phyloP scores from a whole-genome alignment of 129 eudicot species.

The Heracleum sosnowskyi region DNA sequence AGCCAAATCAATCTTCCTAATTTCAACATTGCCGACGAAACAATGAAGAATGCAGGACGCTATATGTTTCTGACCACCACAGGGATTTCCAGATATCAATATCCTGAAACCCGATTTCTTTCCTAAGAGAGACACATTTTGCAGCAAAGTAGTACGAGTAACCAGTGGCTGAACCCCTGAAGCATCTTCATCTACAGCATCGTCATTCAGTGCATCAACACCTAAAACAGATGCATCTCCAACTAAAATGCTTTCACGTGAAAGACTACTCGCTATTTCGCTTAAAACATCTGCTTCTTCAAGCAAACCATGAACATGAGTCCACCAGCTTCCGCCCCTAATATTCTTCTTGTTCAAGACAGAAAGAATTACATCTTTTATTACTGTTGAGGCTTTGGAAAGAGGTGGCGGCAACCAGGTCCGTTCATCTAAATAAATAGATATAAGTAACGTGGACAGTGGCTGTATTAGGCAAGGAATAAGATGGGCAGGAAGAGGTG shows the following conservation, averaged over 20 bases:
- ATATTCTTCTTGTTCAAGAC: constrained; percentile 46
- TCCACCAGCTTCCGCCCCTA: constrained; percentile 65
- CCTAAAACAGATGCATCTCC: constrained; percentile 29
- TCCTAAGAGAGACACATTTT: constrained; percentile 26
- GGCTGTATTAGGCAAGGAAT: constrained; percentile 67
- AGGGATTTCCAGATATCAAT: constrained; percentile 66
- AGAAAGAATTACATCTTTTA: constrained; percentile 50
- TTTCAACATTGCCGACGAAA: constrained; percentile 67
- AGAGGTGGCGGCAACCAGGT: constrained; percentile 67
- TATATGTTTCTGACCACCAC: constrained; percentile 88
- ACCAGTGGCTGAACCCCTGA: constrained; percentile 22
- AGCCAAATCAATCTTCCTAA: constrained; percentile 90
- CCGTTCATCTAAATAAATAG: constrained; percentile 62
- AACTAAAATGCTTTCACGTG: constrained; percentile 33
- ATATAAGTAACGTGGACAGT: constrained; percentile 48
- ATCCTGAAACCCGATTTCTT: constrained; percentile 62
- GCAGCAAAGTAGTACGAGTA: constrained; percentile 31
- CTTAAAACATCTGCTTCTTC: constrained; percentile 54
- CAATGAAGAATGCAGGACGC: constrained; percentile 85
- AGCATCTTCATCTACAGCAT: constrained; percentile 25
- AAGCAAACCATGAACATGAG: constrained; percentile 42
- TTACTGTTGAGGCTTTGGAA: constrained; percentile 35
- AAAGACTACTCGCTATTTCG: constrained; percentile 45
- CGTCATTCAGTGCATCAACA: constrained; percentile 32
- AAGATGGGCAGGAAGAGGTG: constrained; percentile 61